phyloP scores from a whole-genome alignment of 106 monocot species.

The Allium cepa region DNA sequence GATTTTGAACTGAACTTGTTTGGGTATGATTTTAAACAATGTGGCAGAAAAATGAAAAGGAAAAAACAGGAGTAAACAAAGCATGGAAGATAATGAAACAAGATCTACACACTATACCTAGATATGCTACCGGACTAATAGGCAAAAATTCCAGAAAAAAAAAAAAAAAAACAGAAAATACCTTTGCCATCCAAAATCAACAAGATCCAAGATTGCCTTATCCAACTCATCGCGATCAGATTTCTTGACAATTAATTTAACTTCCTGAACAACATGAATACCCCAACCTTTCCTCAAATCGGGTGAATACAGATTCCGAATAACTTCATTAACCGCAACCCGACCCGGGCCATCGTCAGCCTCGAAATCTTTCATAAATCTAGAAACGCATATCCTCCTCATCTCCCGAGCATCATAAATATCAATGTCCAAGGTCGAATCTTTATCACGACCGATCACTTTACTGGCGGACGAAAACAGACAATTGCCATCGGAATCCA shows the following conservation, averaged over 20 bases:
- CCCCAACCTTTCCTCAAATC: slow-evolving; percentile 65
- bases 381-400: slow-evolving; percentile 25
- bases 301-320: slow-evolving; percentile 46
- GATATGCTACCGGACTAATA: background rate
- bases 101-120: background rate
- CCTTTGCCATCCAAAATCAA: slow-evolving; percentile 79
- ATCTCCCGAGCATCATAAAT: slow-evolving; percentile 27
- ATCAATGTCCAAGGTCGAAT: background rate
- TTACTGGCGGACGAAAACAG: slow-evolving; percentile 41
- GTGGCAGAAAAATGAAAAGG: no score
- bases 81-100: background rate
- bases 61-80: background rate
- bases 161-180: slow-evolving; percentile 12
- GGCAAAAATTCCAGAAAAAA: background rate
- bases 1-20: no score
- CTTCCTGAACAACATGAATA: slow-evolving; percentile 58
- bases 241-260: slow-evolving; percentile 57
- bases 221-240: slow-evolving; percentile 33
- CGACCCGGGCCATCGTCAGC: slow-evolving; percentile 7
- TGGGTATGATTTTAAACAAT: no score
- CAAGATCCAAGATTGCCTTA: slow-evolving; percentile 27
- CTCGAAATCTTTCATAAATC: slow-evolving; percentile 46
- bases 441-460: slow-evolving; percentile 22
- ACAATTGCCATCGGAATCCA: slow-evolving; percentile 65
- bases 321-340: slow-evolving; percentile 20